Percentiles rank a stretch among this genome's conserved stretches.
Evolutionary conservation across 2,329 filamentous ascomycete genomes (phyloP).

Genomic region (Leptographium galeiforme): DNA sequence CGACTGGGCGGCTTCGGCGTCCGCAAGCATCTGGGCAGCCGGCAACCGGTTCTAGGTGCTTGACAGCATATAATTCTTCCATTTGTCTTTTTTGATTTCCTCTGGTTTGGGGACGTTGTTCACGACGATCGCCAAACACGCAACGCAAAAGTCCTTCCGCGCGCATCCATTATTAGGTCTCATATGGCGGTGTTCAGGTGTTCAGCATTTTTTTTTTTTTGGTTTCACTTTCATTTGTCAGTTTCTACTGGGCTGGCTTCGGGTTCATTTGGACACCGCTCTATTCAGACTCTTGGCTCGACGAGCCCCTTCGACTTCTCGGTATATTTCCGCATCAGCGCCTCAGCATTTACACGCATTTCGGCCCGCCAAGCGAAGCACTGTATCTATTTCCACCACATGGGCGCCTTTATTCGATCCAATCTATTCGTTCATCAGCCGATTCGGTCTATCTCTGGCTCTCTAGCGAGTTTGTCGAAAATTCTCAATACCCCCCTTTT

Average conservation of each 20-base stretch:
- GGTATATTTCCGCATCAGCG: background rate
- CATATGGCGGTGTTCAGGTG: constrained; percentile 3
- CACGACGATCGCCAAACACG: background rate
- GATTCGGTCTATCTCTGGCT: background rate
- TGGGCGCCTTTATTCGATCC: background rate
- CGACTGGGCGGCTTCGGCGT: constrained; percentile 77
- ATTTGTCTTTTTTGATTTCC: constrained; percentile 1
- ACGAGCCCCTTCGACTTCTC: background rate
- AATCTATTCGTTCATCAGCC: background rate
- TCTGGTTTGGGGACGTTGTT: background rate
- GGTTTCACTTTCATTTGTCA: background rate
- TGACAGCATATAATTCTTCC: background rate
- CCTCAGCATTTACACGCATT: background rate
- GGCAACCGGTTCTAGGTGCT: constrained; percentile 43
- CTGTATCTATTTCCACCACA: background rate
- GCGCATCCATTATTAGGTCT: constrained; percentile 1
- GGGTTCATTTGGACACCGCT: constrained; percentile 1
- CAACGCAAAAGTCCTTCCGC: background rate
- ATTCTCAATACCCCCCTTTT: background rate
- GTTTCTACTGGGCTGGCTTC: background rate
- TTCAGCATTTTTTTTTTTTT: background rate
- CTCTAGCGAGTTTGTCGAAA: background rate
- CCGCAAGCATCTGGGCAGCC: constrained; percentile 67
- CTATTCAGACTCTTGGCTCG: background rate
- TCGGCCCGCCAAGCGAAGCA: background rate